Percentiles rank a stretch among this genome's conserved stretches.
Evolutionary conservation across 2,329 filamentous ascomycete species (phyloP).

Genomic region (Hirsutella thompsonii): DNA sequence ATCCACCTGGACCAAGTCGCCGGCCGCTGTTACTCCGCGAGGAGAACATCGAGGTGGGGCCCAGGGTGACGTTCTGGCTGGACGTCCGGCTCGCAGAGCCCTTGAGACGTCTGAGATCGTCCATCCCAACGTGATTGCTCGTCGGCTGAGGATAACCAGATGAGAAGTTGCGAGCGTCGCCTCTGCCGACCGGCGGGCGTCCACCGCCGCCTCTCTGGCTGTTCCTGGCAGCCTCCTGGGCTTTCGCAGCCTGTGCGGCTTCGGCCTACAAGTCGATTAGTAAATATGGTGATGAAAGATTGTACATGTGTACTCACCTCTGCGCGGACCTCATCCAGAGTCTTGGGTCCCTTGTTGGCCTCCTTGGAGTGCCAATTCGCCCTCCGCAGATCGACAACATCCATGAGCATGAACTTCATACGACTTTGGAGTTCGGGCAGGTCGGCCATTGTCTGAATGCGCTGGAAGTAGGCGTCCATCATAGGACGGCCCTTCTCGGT

Average conservation of each 20-base stretch:
- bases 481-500: conserved; percentile 72
- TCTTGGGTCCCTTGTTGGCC: conserved; percentile 89
- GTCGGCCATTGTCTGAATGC: conserved; percentile 72
- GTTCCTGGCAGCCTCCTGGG: conserved; percentile 53
- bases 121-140: conserved; percentile 79
- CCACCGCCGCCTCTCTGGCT: conserved; percentile 57
- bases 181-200: conserved; percentile 63
- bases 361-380: conserved; percentile 78
- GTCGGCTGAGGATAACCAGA: conserved; percentile 57
- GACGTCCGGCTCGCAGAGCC: conserved; percentile 43
- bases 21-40: conserved; percentile 87
- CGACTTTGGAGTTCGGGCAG: conserved; percentile 73
- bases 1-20: conserved; percentile 62
- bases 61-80: conserved; percentile 55
- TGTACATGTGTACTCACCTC: no score
- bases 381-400: conserved; percentile 74
- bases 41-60: conserved; percentile 75
- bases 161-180: conserved; percentile 77
- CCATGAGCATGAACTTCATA: conserved; percentile 93
- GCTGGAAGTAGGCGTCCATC: conserved; percentile 89
- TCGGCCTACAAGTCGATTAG: conserved; percentile 36
- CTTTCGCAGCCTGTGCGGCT: conserved; percentile 67
- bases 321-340: conserved; percentile 79
- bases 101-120: conserved; percentile 80
- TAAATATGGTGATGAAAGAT: no score